Percentiles rank a stretch among this genome's conserved stretches.
Conservation (phyloP, 345 rosid species). For the Excoecaria agallocha region DNA sequence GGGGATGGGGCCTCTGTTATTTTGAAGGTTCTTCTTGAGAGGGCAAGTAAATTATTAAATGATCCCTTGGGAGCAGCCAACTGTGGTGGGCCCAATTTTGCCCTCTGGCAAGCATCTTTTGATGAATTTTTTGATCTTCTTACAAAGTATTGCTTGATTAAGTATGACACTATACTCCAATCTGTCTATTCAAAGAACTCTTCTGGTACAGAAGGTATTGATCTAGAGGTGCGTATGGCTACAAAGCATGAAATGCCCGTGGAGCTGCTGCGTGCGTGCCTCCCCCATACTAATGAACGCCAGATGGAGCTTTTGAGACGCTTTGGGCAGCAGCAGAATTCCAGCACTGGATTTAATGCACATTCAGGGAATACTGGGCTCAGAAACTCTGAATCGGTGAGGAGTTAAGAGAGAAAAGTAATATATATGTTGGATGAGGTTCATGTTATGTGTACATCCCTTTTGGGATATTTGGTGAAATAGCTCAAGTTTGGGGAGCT, state of each 20-base stretch:
- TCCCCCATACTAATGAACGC: slow-evolving; percentile 78
- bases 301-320: slow-evolving; percentile 69
- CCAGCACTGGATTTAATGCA: slow-evolving; percentile 28
- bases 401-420: slow-evolving; percentile 32
- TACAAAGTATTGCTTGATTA: slow-evolving; percentile 83
- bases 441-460: not conserved
- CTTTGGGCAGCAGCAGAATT: slow-evolving; percentile 62
- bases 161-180: slow-evolving; percentile 77
- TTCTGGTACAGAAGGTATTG: slow-evolving; percentile 45
- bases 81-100: slow-evolving; percentile 51
- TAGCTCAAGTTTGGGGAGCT: slow-evolving; percentile 7
- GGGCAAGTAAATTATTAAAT: slow-evolving; percentile 66
- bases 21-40: slow-evolving; percentile 77
- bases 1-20: slow-evolving; percentile 86
- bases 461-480: not conserved
- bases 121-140: slow-evolving; percentile 81
- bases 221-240: slow-evolving; percentile 45
- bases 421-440: not conserved
- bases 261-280: slow-evolving; percentile 89
- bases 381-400: slow-evolving; percentile 64
- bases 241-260: slow-evolving; percentile 92
- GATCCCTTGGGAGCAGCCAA: slow-evolving; percentile 39
- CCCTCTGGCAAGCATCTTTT: slow-evolving; percentile 94
- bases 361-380: slow-evolving; percentile 42
- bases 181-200: slow-evolving; percentile 49